phyloP scores from a whole-genome alignment of 2,329 filamentous ascomycete species.

The Leptographium procerum region DNA sequence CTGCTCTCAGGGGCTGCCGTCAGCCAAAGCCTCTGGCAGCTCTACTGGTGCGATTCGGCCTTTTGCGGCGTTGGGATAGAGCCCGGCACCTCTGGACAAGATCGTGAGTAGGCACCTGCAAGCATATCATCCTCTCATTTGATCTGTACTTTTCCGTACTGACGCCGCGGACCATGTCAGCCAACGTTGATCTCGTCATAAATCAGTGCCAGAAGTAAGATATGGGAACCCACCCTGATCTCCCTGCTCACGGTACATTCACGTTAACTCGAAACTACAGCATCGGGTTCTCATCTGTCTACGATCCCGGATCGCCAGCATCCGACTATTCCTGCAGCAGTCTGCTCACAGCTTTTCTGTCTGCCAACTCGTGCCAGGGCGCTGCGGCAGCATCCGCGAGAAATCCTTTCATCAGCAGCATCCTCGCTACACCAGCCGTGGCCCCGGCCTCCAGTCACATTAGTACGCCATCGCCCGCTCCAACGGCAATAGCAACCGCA shows the following conservation, averaged over 20 bases:
- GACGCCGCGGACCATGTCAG: slow-evolving; percentile 18
- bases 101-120: slow-evolving; percentile 28
- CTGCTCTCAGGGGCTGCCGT: slow-evolving; percentile 4
- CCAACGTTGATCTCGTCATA: slow-evolving; percentile 39
- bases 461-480: not conserved
- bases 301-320: slow-evolving; percentile 26
- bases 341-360: slow-evolving; percentile 3
- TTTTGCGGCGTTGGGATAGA: slow-evolving; percentile 35
- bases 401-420: not conserved
- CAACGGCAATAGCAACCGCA: not conserved
- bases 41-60: slow-evolving; percentile 42
- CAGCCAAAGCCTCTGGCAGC: slow-evolving; percentile 25
- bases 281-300: slow-evolving; percentile 18
- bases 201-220: slow-evolving; percentile 38
- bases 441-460: not conserved
- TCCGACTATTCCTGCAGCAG: slow-evolving; percentile 16
- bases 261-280: slow-evolving; percentile 13
- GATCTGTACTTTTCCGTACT: not conserved
- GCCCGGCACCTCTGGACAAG: slow-evolving; percentile 21
- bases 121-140: no score
- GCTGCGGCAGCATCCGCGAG: not conserved
- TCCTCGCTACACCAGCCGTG: not conserved
- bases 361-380: slow-evolving; percentile 2
- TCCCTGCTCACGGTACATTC: no score
- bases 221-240: not conserved